These are phyloP conservation scores for Calendula officinalis DNA, from an alignment of 129 eudicot species.

Conservation along the genomic window DNA sequence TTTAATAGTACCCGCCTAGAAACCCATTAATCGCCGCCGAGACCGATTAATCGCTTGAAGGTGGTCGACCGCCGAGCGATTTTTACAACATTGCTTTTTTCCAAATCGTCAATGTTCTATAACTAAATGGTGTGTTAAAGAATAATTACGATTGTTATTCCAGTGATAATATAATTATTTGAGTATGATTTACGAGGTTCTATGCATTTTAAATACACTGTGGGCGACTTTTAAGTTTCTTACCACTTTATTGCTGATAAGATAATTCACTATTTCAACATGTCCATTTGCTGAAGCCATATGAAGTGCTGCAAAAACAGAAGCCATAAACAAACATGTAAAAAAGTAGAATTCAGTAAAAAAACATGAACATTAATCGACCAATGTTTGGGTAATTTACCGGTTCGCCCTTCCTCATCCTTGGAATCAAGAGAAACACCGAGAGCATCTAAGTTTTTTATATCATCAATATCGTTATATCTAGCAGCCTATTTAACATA, in stretches of 20 bases:
- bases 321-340: neutral
- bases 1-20: no score
- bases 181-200: neutral
- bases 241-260: slow-evolving; percentile 73
- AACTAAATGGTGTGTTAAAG: neutral
- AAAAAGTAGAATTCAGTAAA: neutral
- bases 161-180: neutral
- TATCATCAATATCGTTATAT: slow-evolving; percentile 80
- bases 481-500: slow-evolving; percentile 77
- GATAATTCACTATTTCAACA: slow-evolving; percentile 67
- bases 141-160: neutral
- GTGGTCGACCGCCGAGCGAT: no score
- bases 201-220: no score
- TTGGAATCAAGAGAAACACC: slow-evolving; percentile 79
- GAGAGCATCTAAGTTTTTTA: slow-evolving; percentile 53
- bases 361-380: slow-evolving; percentile 5
- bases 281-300: slow-evolving; percentile 99
- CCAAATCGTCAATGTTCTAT: neutral
- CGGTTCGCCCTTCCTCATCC: slow-evolving; percentile 86
- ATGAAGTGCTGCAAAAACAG: slow-evolving; percentile 70
- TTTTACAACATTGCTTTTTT: no score
- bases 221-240: slow-evolving; percentile 18
- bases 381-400: slow-evolving; percentile 27
- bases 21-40: no score
- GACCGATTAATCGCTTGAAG: no score